Evolutionary conservation across 805 yeast species (phyloP).

Genomic region (Kurtzmaniella cleridarum): DNA sequence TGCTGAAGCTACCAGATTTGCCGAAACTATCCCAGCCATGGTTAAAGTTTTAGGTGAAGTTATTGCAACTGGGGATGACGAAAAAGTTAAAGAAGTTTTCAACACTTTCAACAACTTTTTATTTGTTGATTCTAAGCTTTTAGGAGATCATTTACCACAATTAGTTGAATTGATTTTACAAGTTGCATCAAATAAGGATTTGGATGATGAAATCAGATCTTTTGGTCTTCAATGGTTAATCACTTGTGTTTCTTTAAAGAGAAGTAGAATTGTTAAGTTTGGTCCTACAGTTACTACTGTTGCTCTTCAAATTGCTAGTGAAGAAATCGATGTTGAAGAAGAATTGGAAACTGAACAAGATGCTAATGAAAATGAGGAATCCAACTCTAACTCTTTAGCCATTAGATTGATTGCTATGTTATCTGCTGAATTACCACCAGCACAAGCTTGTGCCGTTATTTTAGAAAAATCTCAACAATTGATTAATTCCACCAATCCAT

Average conservation of each 20-base stretch:
- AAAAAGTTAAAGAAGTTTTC: constrained; percentile 68
- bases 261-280: constrained; percentile 75
- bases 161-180: constrained; percentile 72
- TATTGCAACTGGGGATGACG: constrained; percentile 61
- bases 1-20: constrained; percentile 46
- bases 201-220: constrained; percentile 78
- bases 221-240: constrained; percentile 82
- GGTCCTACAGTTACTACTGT: constrained; percentile 76
- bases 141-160: constrained; percentile 68
- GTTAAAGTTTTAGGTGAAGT: constrained; percentile 75
- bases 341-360: constrained; percentile 78
- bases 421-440: constrained; percentile 83
- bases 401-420: constrained; percentile 74
- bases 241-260: constrained; percentile 73
- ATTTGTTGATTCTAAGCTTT: constrained; percentile 67
- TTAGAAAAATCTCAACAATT: constrained; percentile 56
- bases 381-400: constrained; percentile 70
- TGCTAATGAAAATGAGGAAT: constrained; percentile 91
- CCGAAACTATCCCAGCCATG: constrained; percentile 69
- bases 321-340: constrained; percentile 67
- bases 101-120: constrained; percentile 79
- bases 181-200: constrained; percentile 56
- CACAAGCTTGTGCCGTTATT: constrained; percentile 81
- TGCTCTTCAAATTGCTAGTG: constrained; percentile 74
- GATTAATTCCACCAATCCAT: constrained; percentile 54